Conservation (phyloP, 805 yeast species). For the Grigorovia transvaalensis region DNA sequence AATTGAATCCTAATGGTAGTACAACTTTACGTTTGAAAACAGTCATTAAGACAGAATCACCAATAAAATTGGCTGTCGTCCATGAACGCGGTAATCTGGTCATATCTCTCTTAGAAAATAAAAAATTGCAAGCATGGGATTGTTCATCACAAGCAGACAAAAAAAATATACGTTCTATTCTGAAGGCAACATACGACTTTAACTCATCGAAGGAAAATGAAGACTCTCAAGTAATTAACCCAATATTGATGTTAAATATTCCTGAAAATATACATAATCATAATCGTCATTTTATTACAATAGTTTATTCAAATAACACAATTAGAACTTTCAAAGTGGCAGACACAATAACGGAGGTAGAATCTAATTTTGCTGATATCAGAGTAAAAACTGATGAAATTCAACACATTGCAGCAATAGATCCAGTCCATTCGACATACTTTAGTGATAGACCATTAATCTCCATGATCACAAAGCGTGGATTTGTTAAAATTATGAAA, state of each 20-base stretch:
- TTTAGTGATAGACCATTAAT: slow-evolving; percentile 36
- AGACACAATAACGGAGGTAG: slow-evolving; percentile 29
- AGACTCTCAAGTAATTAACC: slow-evolving; percentile 1
- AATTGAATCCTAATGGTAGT: slow-evolving; percentile 18
- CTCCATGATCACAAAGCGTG: slow-evolving; percentile 45
- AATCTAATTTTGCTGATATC: slow-evolving; percentile 11
- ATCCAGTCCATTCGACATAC: slow-evolving; percentile 44
- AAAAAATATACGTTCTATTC: slow-evolving; percentile 14
- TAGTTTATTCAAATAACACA: slow-evolving; percentile 33
- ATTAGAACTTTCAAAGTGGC: slow-evolving; percentile 28
- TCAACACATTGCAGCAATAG: slow-evolving; percentile 45
- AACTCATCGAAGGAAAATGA: not conserved
- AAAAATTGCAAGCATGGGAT: slow-evolving; percentile 49
- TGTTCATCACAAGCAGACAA: slow-evolving; percentile 29
- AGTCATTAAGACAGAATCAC: slow-evolving; percentile 34
- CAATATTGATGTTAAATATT: slow-evolving; percentile 28
- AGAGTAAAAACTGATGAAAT: slow-evolving; percentile 29
- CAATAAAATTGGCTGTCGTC: slow-evolving; percentile 39
- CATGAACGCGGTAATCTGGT: slow-evolving; percentile 39
- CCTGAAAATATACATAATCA: slow-evolving; percentile 28
- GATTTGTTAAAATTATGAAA: slow-evolving; percentile 40
- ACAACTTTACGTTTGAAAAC: slow-evolving; percentile 33
- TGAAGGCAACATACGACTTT: slow-evolving; percentile 11
- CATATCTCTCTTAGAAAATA: slow-evolving; percentile 34
- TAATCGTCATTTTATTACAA: slow-evolving; percentile 38